Evolutionary conservation across 23 red algal genomes (phyloP), one percentile per base, ranked within the genome.

Genomic region (Chondrus crispus): DNA sequence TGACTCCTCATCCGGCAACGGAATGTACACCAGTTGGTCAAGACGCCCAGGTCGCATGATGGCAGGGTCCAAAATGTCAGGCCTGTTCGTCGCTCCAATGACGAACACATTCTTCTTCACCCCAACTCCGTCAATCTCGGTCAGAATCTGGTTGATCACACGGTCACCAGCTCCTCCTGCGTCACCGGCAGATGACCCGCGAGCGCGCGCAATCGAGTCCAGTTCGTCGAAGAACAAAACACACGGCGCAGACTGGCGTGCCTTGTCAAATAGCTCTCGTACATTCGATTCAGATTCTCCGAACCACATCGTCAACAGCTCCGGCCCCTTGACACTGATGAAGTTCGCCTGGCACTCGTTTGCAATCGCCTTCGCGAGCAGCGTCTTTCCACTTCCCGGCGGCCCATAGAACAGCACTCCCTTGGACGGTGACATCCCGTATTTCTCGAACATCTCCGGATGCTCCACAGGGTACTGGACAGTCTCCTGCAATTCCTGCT

Each of bases 311-410:
- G 97, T 96, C 18, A 99, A 83, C 30, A 99, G 48, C 80, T 99
- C 97, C 9, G 97, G 97, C n/a, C 97, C 97, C 47, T 99, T 99
- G 50, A 99, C 91, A 30, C 94, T 96, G 46, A 99, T 99, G 55
- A 99, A 99, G 58, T 99, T 99, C 12, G 97, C 97, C 66, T 99
- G 97, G 58, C 97, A 99, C 91, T 99, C 97, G 30, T 99, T 99
- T 24, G 97, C 97, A 71, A 99, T 99, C 22, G 97, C 97, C 82
- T 99, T 99, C 18, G 97, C 97, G 45, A 99, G 94, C 8, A 99
- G 53, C 7, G 97, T 99, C 78, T 99, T 99, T 44, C 97, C 97
- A 71, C 90, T 96, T 35, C 97, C 97, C 16, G 97, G 97, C 30
- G 97, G 97, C 2, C 97, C 97, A 35, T 99, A 99, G 51, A 99